Evolutionary conservation across 257 asterid genomes (phyloP), one percentile per base, ranked within the genome.

Genomic region (Paulownia fortunei): DNA sequence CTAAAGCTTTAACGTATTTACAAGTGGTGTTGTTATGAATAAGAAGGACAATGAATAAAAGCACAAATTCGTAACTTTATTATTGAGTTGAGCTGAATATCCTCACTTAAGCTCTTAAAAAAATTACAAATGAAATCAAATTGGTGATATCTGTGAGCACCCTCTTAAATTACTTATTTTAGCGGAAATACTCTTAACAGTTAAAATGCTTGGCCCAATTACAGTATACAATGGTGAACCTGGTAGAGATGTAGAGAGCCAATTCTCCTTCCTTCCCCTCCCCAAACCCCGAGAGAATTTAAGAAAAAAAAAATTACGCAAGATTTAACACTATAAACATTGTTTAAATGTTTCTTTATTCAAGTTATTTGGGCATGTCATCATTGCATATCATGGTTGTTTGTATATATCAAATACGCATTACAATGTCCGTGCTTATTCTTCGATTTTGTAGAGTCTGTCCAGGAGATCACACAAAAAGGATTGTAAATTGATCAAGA

Each of bases 71-170:
- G 46, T 54, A 63, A 61, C 44, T 3, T 23, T n/a, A 16, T 61
- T 44, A 42, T n/a, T n/a, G n/a, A n/a, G 3, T 27, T 42, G 78
- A 73, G 78, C 41, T 7, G 69, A 56, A 39, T 26, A 41, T 60
- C 62, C 47, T 74, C 21, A 24, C 39, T 61, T 44, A 62, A 59
- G 6, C 54, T 16, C 19, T 9, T 15, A 44, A 12, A 15, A 2
- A 59, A 7, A 56, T 15, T 21, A 7, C 41, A 71, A 32, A 6
- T 15, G 15, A 32, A 49, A 52, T 13, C 9, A 12, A 4, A 9
- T 54, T 19, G 36, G 47, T 55, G 62, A 27, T 27, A 56, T 12
- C 54, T 72, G 39, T 54, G 44, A 36, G 37, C n/a, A 34, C 10
- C 54, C 16, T 37, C 8, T 39, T 39, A 39, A 39, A 39, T 39